Evolutionary conservation across 768 basidiomycete species (phyloP), one percentile per base, ranked within the genome.

Genomic region (Lactarius hengduanensis): DNA sequence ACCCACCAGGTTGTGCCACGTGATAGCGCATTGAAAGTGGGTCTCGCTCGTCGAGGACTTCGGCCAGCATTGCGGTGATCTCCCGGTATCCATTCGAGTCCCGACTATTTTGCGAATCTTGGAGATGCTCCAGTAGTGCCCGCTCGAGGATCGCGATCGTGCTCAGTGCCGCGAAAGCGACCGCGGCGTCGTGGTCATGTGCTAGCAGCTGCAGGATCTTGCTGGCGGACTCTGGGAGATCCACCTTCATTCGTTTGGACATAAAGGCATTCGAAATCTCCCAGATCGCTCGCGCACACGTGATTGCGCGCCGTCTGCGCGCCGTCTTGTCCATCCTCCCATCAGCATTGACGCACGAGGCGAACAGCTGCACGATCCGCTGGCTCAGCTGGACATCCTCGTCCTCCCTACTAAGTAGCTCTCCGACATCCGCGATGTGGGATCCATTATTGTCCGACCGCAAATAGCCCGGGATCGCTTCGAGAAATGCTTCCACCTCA

Each of bases 301-400:
- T 58, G 45, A 67, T 40, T 2, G 64, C 64, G n/a, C 67, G 67
- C 15, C 50, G 64, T 18, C 59, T 43, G 20, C 67, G 67, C n/a
- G 18, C 36, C 9, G 10, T 32, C 9, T 66, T 41, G 30, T 65
- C 64, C 59, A 68, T 61, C 22, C 58, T 54, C 50, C 55, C 59
- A 16, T 68, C 20, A 7, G 15, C 56, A 7, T 57, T 30, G 36
- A 57, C 16, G 45, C 67, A 68, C 34, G 63, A 53, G 0, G 47
- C 18, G 38, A 66, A 47, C 11, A 57, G 36, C 28, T 58, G 54
- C 4, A 28, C 67, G 20, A 68, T 50, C 22, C 55, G 59, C 10
- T n/a, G 60, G 55, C 57, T 28, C 30, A 61, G 63, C 7, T 50
- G 15, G 22, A 20, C 3, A 13, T 61, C 32, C 2, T 22, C 9